Evolutionary conservation across 306 rosid species (phyloP), one percentile per base, ranked within the genome.

Genomic region (Chamaecrista fasciculata): DNA sequence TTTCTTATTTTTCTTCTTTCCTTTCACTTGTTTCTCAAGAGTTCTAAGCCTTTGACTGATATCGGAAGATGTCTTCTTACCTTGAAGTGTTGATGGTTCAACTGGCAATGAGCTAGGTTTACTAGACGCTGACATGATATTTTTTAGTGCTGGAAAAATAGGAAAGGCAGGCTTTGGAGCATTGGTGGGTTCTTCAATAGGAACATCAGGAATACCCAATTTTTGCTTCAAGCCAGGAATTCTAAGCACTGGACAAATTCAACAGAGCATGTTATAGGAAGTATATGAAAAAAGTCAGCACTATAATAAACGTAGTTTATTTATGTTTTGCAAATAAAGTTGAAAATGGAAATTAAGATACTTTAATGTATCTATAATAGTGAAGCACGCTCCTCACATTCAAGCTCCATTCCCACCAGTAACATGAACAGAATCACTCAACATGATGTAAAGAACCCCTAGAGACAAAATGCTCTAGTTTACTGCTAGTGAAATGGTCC

Each of bases 31-130:
- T 80, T 78, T 92, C 79, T 87, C 96, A 79, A 89, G 80, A 76
- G 80, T 92, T 86, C 73, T 87, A 71, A 89, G 88, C 84, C 96
- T 87, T 74, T 87, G 95, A 78, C 91, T 89, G 19, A 87, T 74
- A 66, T 80, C 78, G 48, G 92, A 75, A 0, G 89, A 72, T 20
- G 66, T 74, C 69, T 62, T 87, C 53, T 78, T 79, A 52, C 82
- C 79, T 74, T 67, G 67, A 63, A 59, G 69, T 70, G 69, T 83
- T 64, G 84, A 49, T 53, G 81, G 58, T 66, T 74, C 86, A 67
- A 47, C 51, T 1, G 83, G 70, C 12, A 24, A 33, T 62, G 91
- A 19, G 23, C 70, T 65, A 12, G 80, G 7, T 46, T 48, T 73
- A 69, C 16, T 71, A 55, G 81, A 65, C 16, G 47, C 20, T 40